Percentiles rank a stretch among this genome's conserved stretches.
Conservation (phyloP, 306 rosid genomes). For the Vigna nakashimae region DNA sequence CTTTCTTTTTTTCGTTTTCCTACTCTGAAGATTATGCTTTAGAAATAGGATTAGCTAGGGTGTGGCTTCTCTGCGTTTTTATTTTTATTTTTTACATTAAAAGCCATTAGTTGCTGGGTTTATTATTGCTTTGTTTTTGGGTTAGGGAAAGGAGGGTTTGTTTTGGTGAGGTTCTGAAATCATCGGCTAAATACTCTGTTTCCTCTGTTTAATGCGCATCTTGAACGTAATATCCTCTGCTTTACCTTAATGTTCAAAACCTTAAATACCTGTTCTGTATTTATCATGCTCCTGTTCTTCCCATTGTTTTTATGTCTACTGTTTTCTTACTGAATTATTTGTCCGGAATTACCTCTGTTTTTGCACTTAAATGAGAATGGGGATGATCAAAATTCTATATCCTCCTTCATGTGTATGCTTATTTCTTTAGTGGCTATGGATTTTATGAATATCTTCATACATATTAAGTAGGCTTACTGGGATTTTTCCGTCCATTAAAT, state of each 20-base stretch:
- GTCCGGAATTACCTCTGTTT: neutral
- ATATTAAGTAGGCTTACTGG: too few species aligned
- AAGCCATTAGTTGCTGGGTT: neutral
- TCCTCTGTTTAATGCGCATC: neutral
- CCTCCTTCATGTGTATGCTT: too few species aligned
- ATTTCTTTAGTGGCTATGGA: too few species aligned
- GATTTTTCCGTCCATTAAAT: too few species aligned
- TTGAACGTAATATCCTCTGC: neutral
- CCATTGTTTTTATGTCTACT: neutral
- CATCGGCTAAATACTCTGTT: neutral
- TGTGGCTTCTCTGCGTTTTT: neutral
- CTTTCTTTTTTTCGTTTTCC: neutral
- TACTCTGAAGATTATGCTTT: neutral
- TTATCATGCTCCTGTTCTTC: neutral
- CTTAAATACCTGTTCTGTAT: neutral
- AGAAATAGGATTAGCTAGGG: constrained; percentile 9
- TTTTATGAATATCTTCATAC: too few species aligned
- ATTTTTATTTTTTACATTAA: neutral
- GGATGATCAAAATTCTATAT: too few species aligned
- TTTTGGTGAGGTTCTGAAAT: neutral
- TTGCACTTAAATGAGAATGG: neutral
- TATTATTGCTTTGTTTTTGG: neutral
- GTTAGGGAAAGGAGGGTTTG: neutral
- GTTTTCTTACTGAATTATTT: too few species aligned
- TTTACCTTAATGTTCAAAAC: neutral